Evolutionary conservation across 2,329 filamentous ascomycete genomes (phyloP), one percentile per base, ranked within the genome.

Genomic region (Botryotinia convoluta): DNA sequence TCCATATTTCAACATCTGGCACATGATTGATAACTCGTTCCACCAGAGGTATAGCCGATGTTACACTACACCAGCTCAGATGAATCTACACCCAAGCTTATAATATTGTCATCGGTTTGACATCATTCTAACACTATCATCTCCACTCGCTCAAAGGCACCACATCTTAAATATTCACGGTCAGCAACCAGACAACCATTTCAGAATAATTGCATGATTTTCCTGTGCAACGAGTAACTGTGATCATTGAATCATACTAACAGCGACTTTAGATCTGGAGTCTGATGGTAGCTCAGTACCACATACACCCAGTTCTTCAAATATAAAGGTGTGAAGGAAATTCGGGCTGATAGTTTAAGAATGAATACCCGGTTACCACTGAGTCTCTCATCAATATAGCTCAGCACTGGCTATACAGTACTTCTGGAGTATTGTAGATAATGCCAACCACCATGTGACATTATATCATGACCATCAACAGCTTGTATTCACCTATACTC

Each of bases 281-380:
- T 14, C 0, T n/a, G 10, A 51, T 12, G 10, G 4, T 51, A n/a
- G 22, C 48, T 51, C 22, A 51, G 22, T 14, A 14, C 10, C 22
- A 51, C 4, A 51, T 39, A 39, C 37, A 39, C 37, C 4, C 3
- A n/a, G 1, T n/a, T 51, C 48, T n/a, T 54, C 26, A 7, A 7
- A 54, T 54, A 3, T 3, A 16, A 54, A 16, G 26, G 12, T 12
- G 5, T 3, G 8, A 29, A 54, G 14, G 6, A 7, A 7, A 16
- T 29, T 8, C 0, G 1, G 26, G 3, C 26, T 51, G 12, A 16
- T n/a, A 7, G 2, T 16, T 54, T 16, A 16, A 54, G 0, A 7
- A 29, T 16, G 14, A 54, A 16, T 29, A 7, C 26, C n/a, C 6
- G 3, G 26, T 16, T 29, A 1, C 48, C 22, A n/a, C 12, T 54